Conservation (phyloP, 2,329 filamentous ascomycete species). For the Verticillium isaacii region DNA sequence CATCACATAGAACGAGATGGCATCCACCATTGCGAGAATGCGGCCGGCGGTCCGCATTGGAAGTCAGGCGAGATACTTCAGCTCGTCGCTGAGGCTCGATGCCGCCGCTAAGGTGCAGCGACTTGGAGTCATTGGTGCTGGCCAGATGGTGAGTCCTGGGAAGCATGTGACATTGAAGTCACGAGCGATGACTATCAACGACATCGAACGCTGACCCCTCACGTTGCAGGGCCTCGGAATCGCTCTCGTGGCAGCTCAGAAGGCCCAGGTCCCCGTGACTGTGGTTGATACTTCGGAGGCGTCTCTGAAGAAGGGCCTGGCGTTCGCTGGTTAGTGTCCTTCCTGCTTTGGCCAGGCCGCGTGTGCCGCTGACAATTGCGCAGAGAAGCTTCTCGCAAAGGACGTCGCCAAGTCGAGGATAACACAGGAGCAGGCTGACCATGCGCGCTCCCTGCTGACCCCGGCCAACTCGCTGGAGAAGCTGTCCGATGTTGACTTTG, state of each 20-base stretch:
- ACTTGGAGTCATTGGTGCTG: slow-evolving; percentile 87
- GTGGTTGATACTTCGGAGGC: slow-evolving; percentile 80
- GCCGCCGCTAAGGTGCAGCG: slow-evolving; percentile 71
- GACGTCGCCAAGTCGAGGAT: slow-evolving; percentile 86
- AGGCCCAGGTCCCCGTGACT: slow-evolving; percentile 76
- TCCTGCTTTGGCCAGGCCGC: not conserved
- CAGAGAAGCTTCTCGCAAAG: slow-evolving; percentile 89
- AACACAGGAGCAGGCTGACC: slow-evolving; percentile 74
- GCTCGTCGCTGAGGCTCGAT: slow-evolving; percentile 55
- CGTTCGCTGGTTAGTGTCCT: slow-evolving; percentile 66
- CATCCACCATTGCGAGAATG: slow-evolving; percentile 9
- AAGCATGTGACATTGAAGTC: slow-evolving; percentile 28
- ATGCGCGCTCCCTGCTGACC: slow-evolving; percentile 63
- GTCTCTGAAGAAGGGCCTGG: slow-evolving; percentile 81
- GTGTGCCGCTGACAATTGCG: slow-evolving; percentile 2
- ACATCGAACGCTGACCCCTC: slow-evolving; percentile 12
- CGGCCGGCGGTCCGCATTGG: slow-evolving; percentile 15
- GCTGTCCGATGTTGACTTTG: slow-evolving; percentile 83
- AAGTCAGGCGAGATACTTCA: slow-evolving; percentile 58
- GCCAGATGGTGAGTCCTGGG: slow-evolving; percentile 74
- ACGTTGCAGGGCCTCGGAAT: slow-evolving; percentile 78
- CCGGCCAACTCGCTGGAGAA: slow-evolving; percentile 70
- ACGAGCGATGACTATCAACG: not conserved
- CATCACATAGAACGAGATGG: slow-evolving; percentile 5
- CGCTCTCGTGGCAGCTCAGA: slow-evolving; percentile 86